A percentile compares a stretch with the other conserved stretches of the same genome.
Conservation (phyloP, 2,329 filamentous ascomycete species). For the Talaromyces sp. region DNA sequence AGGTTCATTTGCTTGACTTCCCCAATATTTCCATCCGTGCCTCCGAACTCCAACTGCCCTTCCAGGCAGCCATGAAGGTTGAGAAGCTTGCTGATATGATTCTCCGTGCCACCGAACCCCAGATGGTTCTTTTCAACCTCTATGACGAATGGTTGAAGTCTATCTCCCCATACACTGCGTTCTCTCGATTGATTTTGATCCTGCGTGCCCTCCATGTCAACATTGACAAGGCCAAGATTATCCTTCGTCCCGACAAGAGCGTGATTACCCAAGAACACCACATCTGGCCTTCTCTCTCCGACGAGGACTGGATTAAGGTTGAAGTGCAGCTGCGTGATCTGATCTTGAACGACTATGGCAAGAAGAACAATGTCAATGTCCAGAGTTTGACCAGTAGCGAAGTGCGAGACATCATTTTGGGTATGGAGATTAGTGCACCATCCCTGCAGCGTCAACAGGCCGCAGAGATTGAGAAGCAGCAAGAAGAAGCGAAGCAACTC, state of each 20-base stretch:
- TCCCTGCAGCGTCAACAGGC: conserved; percentile 98
- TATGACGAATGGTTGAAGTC: conserved; percentile 99
- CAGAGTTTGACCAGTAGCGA: conserved; percentile 95
- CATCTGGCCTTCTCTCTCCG: conserved; percentile 92
- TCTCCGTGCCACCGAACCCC: conserved; percentile 92
- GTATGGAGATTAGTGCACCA: conserved; percentile 98
- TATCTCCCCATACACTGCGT: conserved; percentile 97
- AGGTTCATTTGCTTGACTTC: conserved; percentile 97
- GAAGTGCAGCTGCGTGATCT: conserved; percentile 93
- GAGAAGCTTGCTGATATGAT: conserved; percentile 99
- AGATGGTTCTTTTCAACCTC: conserved; percentile 99
- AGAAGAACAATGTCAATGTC: conserved; percentile 99
- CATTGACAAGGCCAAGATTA: conserved; percentile 95
- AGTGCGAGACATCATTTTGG: conserved; percentile 96
- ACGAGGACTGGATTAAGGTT: conserved; percentile 99
- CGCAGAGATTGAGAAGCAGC: conserved; percentile 98
- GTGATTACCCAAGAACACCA: conserved; percentile 98
- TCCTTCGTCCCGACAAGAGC: conserved; percentile 93
- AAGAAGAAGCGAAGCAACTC: conserved; percentile 93
- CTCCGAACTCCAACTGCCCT: conserved; percentile 93
- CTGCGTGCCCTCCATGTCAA: conserved; percentile 95
- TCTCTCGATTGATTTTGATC: conserved; percentile 92
- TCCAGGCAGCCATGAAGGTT: conserved; percentile 99
- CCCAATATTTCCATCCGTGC: conserved; percentile 98
- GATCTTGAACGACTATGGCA: conserved; percentile 97